These are phyloP conservation scores for Mycena vitilis DNA, from an alignment of 768 basidiomycete genomes.

Conservation along the genomic window DNA sequence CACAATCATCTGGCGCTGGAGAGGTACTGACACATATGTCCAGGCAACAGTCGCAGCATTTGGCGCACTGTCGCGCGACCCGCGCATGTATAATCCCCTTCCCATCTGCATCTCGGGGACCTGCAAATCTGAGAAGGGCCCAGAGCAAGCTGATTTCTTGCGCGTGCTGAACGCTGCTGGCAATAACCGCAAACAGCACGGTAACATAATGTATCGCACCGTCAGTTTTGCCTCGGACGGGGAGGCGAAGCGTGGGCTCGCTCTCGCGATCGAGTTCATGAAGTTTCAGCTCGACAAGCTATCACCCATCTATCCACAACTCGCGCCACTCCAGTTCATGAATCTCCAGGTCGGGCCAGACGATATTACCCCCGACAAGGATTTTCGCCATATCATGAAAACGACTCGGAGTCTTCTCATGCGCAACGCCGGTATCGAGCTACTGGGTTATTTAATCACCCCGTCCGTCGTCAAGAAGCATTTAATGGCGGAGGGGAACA, in stretches of 20 bases:
- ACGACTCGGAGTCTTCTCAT: background rate
- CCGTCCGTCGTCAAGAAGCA: conserved; percentile 12
- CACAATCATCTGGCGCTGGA: too few species aligned
- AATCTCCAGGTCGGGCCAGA: conserved; percentile 3
- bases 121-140: background rate
- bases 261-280: conserved; percentile 8
- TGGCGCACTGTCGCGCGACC: background rate
- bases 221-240: conserved; percentile 17
- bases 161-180: background rate
- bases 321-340: conserved; percentile 12
- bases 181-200: background rate
- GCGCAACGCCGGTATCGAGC: background rate
- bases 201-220: conserved; percentile 15
- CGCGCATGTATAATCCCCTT: background rate
- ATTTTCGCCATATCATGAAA: conserved; percentile 20
- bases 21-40: too few species aligned
- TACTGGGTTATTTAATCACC: conserved; percentile 2
- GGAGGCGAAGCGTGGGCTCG: conserved; percentile 11
- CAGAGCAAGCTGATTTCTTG: background rate
- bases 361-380: conserved; percentile 22
- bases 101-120: conserved; percentile 11
- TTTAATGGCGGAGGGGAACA: background rate
- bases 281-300: background rate
- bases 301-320: conserved; percentile 3
- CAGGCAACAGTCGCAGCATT: conserved; percentile 4